phyloP scores from a whole-genome alignment of 331 rosid genomes.

The Acacia pycnantha region DNA sequence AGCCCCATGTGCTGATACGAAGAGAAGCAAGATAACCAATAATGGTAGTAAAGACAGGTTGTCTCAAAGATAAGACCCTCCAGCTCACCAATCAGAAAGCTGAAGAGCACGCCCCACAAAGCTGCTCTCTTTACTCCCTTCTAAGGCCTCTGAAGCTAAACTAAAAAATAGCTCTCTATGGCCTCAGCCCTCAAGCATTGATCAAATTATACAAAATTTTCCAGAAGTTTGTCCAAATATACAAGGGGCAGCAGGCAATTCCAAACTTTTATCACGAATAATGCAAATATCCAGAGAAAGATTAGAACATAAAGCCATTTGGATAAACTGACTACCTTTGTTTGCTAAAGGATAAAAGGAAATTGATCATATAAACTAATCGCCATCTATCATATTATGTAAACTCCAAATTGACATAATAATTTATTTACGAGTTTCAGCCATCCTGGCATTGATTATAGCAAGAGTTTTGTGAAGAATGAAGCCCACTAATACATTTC shows the following conservation, averaged over 20 bases:
- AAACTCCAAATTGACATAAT: constrained; percentile 1
- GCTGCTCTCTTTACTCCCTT: background rate
- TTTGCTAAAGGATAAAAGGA: background rate
- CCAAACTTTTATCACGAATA: background rate
- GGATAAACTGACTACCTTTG: background rate
- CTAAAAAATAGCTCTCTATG: background rate
- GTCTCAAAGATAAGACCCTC: background rate
- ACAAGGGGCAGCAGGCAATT: background rate
- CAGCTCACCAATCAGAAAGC: background rate
- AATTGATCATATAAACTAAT: background rate
- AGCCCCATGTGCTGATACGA: background rate
- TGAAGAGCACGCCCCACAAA: background rate
- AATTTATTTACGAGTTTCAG: background rate
- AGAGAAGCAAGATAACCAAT: background rate
- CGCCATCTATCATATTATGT: background rate
- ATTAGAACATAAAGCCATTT: background rate
- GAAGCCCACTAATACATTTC: background rate
- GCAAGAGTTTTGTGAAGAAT: constrained; percentile 5
- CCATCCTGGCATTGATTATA: background rate
- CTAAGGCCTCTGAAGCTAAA: background rate
- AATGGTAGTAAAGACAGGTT: background rate
- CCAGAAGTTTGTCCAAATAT: background rate
- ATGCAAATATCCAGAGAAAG: background rate
- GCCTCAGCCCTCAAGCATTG: background rate
- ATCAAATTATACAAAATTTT: background rate